Evolutionary conservation across 2,329 filamentous ascomycete species (phyloP).

Genomic region (Stemphylium lycopersici): DNA sequence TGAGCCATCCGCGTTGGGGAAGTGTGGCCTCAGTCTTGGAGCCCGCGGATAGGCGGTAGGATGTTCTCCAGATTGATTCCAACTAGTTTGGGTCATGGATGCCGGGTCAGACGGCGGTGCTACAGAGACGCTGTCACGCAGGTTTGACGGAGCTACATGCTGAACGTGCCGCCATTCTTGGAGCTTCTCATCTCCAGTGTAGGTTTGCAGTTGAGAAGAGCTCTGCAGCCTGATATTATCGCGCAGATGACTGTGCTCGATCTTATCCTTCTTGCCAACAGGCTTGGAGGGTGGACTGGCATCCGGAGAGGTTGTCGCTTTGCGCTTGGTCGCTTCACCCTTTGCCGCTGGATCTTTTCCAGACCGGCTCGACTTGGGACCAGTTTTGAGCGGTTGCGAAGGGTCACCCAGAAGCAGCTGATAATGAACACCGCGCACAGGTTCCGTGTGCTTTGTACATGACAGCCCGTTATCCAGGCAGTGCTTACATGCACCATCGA

Average conservation of each 20-base stretch:
- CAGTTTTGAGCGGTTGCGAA: neutral
- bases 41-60: too few species aligned
- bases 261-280: neutral
- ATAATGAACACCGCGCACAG: constrained; percentile 2
- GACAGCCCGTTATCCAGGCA: constrained; percentile 7
- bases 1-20: neutral
- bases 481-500: constrained; percentile 8
- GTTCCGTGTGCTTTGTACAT: constrained; percentile 16
- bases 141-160: too few species aligned
- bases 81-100: too few species aligned
- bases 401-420: neutral
- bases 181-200: neutral
- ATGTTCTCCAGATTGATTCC: too few species aligned
- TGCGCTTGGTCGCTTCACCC: constrained; percentile 7
- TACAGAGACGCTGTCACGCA: too few species aligned
- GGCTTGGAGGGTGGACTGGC: constrained; percentile 10
- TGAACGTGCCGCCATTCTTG: neutral
- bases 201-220: too few species aligned
- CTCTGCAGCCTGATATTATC: neutral
- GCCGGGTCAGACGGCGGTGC: too few species aligned
- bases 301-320: constrained; percentile 8
- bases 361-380: neutral
- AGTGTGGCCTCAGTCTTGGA: too few species aligned
- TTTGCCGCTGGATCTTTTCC: neutral
- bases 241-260: neutral